Conservation (phyloP, 2,329 filamentous ascomycete species). For the Shiraia sp. region DNA sequence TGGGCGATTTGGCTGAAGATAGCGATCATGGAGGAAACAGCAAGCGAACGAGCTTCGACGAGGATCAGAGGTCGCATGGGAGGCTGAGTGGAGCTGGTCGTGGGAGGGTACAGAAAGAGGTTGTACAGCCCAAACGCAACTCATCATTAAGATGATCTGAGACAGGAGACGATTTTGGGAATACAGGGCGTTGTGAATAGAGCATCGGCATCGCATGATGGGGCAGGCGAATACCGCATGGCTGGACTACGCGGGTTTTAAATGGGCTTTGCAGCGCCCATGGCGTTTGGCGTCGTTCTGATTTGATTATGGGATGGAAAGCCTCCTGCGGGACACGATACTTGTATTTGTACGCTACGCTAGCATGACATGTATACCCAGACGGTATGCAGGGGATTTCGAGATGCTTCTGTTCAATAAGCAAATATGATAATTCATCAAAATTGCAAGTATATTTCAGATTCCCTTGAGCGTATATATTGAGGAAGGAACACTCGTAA, state of each 20-base stretch:
- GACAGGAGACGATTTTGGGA: slow-evolving; percentile 1
- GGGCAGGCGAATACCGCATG: slow-evolving; percentile 6
- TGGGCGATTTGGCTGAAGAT: slow-evolving; percentile 79
- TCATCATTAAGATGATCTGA: slow-evolving; percentile 18
- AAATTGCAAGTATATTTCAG: neutral
- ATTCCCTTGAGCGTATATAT: neutral
- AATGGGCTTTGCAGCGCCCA: slow-evolving; percentile 7
- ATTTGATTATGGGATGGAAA: neutral
- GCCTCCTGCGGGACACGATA: slow-evolving; percentile 9
- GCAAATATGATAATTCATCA: slow-evolving; percentile 2
- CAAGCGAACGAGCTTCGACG: slow-evolving; percentile 42
- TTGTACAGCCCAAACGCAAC: slow-evolving; percentile 27
- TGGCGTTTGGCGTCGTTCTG: slow-evolving; percentile 16
- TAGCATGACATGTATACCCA: slow-evolving; percentile 7
- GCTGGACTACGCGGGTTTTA: slow-evolving; percentile 9
- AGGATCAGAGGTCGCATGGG: slow-evolving; percentile 20
- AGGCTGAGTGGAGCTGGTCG: slow-evolving; percentile 33
- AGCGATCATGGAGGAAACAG: slow-evolving; percentile 46
- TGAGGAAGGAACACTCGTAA: neutral
- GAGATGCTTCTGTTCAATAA: neutral
- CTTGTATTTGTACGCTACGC: slow-evolving; percentile 7
- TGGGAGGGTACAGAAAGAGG: slow-evolving; percentile 35
- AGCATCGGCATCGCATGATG: neutral
- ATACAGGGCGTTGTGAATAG: slow-evolving; percentile 1
- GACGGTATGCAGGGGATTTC: neutral